phyloP scores from a whole-genome alignment of 768 basidiomycete genomes.

The Termitomyces sp. region DNA sequence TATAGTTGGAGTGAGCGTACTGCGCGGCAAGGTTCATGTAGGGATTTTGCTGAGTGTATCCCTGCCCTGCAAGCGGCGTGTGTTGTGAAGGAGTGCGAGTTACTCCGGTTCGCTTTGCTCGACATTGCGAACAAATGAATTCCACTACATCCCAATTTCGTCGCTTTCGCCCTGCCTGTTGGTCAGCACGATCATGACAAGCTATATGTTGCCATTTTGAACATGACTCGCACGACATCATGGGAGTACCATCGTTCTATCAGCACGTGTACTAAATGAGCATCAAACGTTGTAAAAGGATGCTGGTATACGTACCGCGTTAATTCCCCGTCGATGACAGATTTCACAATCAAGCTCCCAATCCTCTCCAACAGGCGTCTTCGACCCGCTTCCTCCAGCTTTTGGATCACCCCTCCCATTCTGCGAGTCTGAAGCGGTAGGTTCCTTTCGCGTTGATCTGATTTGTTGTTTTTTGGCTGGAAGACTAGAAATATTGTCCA shows the following conservation, averaged over 20 bases:
- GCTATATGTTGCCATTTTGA: slow-evolving; percentile 85
- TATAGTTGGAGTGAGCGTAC: slow-evolving; percentile 7
- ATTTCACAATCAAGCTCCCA: slow-evolving; percentile 92
- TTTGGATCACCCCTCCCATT: background rate
- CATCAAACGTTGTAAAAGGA: slow-evolving; percentile 3
- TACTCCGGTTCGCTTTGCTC: slow-evolving; percentile 11
- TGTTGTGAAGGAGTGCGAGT: slow-evolving; percentile 6
- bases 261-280: slow-evolving; percentile 1
- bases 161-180: slow-evolving; percentile 51
- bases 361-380: slow-evolving; percentile 52
- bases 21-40: slow-evolving; percentile 7
- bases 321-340: slow-evolving; percentile 66
- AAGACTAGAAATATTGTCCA: background rate
- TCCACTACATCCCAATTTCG: slow-evolving; percentile 87
- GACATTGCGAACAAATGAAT: slow-evolving; percentile 69
- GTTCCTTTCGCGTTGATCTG: slow-evolving; percentile 6
- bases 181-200: slow-evolving; percentile 77
- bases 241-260: slow-evolving; percentile 74
- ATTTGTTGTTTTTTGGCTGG: background rate
- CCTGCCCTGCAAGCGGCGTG: slow-evolving; percentile 12
- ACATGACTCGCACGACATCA: slow-evolving; percentile 81
- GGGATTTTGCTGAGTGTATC: slow-evolving; percentile 5
- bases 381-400: slow-evolving; percentile 29
- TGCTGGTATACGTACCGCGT: slow-evolving; percentile 48
- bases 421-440: background rate